These are phyloP conservation scores for Phytophthora pisi DNA, from an alignment of 352 stramenopile genomes.

Conservation along the genomic window DNA sequence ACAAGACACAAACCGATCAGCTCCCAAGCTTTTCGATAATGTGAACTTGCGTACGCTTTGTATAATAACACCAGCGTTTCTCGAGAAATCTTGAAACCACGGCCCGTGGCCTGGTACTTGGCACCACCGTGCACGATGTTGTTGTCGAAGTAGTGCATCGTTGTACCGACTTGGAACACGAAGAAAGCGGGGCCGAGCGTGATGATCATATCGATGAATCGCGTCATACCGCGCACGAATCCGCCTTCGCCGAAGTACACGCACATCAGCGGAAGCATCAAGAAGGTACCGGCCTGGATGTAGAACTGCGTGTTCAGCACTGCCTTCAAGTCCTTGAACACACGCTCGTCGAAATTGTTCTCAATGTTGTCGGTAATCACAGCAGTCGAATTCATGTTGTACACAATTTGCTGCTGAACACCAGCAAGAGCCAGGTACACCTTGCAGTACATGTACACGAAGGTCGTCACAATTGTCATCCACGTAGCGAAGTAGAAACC, in stretches of 20 bases:
- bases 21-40: conserved; percentile 82
- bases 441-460: conserved; percentile 87
- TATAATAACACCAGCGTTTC: conserved; percentile 81
- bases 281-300: conserved; percentile 76
- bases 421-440: conserved; percentile 74
- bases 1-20: conserved; percentile 74
- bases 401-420: conserved; percentile 72
- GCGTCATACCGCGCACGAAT: conserved; percentile 61
- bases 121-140: conserved; percentile 76
- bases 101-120: conserved; percentile 81
- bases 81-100: conserved; percentile 85
- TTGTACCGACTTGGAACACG: conserved; percentile 83
- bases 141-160: conserved; percentile 87
- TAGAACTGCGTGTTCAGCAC: conserved; percentile 85
- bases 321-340: conserved; percentile 65
- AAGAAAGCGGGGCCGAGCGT: conserved; percentile 77
- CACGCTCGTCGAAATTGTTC: conserved; percentile 64
- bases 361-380: conserved; percentile 63
- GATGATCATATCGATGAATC: conserved; percentile 80
- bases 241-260: conserved; percentile 83
- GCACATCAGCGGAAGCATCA: conserved; percentile 75
- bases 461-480: conserved; percentile 85
- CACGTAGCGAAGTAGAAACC: conserved; percentile 85
- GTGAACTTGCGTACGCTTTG: conserved; percentile 72
- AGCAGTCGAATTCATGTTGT: conserved; percentile 64